Conservation (phyloP, 805 yeast species). For the Ascoidea asiatica region DNA sequence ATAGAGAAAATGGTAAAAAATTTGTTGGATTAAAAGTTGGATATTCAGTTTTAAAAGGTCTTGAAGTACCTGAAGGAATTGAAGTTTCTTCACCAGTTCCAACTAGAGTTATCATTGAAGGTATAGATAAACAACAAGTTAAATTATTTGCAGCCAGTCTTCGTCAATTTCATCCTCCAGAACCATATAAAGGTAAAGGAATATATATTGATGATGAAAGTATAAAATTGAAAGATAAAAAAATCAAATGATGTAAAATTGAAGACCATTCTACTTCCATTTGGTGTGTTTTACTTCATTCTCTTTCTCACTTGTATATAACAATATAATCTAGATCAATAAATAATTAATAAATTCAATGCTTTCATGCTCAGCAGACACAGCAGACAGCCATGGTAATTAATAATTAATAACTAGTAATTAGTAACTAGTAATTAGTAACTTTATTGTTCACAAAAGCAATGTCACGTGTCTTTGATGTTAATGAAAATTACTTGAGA, state of each 20-base stretch:
- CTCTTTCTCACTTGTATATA: no score
- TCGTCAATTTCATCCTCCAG: conserved; percentile 86
- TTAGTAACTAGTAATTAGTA: no score
- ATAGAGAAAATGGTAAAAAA: conserved; percentile 25
- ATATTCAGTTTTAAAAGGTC: conserved; percentile 65
- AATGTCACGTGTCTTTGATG: no score
- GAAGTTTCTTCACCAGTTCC: conserved; percentile 72
- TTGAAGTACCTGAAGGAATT: conserved; percentile 66
- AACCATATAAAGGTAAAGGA: conserved; percentile 98
- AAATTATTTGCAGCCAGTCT: conserved; percentile 79
- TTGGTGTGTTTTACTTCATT: no score
- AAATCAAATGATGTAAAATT: conserved; percentile 81
- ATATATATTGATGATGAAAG: conserved; percentile 87
- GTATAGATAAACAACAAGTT: conserved; percentile 78
- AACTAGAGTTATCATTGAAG: conserved; percentile 74
- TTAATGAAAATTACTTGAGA: no score
- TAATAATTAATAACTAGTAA: no score
- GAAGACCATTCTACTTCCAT: no score
- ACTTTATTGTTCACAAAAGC: no score
- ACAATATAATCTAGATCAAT: no score
- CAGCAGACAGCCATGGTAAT: no score
- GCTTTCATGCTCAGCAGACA: no score
- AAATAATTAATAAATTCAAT: no score
- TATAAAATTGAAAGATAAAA: conserved; percentile 79
- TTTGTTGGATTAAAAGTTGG: conserved; percentile 77